A percentile compares a stretch with the other conserved stretches of the same genome.
Conservation (phyloP, 495 filamentous ascomycete genomes). For the Cairneyella variabilis region DNA sequence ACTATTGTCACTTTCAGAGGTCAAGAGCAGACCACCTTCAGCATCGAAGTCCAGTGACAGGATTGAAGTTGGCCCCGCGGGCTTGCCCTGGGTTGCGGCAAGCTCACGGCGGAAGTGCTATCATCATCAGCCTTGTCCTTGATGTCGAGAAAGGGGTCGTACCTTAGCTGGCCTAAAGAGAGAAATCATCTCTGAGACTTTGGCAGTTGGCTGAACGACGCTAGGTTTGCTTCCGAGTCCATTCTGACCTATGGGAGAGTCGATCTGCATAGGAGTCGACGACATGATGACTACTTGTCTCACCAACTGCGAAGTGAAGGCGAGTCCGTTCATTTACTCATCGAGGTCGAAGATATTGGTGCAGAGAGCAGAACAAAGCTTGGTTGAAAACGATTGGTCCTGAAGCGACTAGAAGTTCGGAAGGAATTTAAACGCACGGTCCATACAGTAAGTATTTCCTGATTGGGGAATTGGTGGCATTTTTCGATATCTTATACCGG, state of each 20-base stretch:
- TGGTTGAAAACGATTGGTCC: too few relatives aligned
- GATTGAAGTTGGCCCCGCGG: constrained; percentile 32
- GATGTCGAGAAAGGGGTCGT: neutral
- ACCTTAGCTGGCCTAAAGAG: constrained; percentile 51
- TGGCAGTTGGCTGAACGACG: constrained; percentile 34
- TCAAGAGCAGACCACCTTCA: constrained; percentile 82
- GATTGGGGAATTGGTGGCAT: too few relatives aligned
- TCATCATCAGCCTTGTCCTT: neutral
- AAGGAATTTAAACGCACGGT: too few relatives aligned
- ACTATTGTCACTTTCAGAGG: constrained; percentile 84
- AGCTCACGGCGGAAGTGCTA: constrained; percentile 12
- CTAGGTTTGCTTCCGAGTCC: constrained; percentile 26
- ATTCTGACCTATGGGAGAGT: constrained; percentile 32
- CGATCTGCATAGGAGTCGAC: constrained; percentile 49
- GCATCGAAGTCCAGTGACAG: constrained; percentile 93
- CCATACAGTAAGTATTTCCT: too few relatives aligned
- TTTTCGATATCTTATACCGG: too few relatives aligned
- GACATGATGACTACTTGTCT: neutral
- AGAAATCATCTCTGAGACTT: constrained; percentile 42
- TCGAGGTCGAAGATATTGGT: too few relatives aligned
- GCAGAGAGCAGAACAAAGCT: too few relatives aligned
- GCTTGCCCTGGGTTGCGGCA: constrained; percentile 14
- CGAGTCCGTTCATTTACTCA: too few relatives aligned
- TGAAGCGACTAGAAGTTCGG: too few relatives aligned
- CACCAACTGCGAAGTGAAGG: neutral